Conservation (phyloP, 2,329 filamentous ascomycete species). For the Fusarium beomiforme region DNA sequence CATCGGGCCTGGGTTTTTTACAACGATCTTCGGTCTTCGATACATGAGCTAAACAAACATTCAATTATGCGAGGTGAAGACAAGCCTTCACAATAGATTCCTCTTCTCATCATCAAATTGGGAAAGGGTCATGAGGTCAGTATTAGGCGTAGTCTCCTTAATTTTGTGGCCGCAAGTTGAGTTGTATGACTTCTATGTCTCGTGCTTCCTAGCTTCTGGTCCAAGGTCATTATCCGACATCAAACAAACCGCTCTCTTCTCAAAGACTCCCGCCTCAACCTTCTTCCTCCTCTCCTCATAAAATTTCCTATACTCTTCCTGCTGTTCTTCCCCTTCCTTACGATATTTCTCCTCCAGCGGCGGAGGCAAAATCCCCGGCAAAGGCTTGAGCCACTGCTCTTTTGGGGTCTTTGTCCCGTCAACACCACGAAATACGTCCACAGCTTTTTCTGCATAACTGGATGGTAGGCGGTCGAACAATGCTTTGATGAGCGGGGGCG, state of each 20-base stretch:
- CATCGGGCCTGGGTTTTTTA: too few relatives aligned
- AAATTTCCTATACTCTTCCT: background rate
- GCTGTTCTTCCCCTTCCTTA: background rate
- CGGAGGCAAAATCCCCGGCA: background rate
- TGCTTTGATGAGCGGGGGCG: constrained; percentile 22
- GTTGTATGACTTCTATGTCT: background rate
- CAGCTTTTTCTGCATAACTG: background rate
- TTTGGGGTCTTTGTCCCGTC: constrained; percentile 46
- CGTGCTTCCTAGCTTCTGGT: background rate
- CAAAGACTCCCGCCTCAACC: background rate
- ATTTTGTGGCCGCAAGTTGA: too few relatives aligned
- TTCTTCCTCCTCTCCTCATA: background rate
- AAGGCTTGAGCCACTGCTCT: constrained; percentile 2
- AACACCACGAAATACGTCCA: constrained; percentile 12
- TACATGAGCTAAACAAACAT: too few relatives aligned
- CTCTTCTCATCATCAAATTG: too few relatives aligned
- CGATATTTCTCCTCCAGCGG: background rate
- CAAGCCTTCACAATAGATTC: too few relatives aligned
- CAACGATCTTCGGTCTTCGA: too few relatives aligned
- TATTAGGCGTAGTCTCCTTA: too few relatives aligned
- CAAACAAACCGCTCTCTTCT: background rate
- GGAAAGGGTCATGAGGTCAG: too few relatives aligned
- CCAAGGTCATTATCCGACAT: constrained; percentile 7
- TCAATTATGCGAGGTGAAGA: too few relatives aligned
- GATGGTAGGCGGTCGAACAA: constrained; percentile 22